Evolutionary conservation across 805 yeast genomes (phyloP).

Genomic region (Geotrichum ghanense): DNA sequence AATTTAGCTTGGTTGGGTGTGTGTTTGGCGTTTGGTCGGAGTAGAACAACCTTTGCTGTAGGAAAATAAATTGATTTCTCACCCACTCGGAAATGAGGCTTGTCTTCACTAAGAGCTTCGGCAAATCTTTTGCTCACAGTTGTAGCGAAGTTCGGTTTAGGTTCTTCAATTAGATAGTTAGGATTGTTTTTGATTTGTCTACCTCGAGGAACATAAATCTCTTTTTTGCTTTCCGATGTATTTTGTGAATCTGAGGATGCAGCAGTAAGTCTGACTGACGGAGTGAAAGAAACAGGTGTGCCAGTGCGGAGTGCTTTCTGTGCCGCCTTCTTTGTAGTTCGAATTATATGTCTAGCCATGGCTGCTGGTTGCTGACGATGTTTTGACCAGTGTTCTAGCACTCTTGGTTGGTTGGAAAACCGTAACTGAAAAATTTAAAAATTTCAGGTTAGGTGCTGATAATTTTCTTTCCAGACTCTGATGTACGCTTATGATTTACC

Average conservation of each 20-base stretch:
- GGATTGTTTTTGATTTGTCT: background rate
- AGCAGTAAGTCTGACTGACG: background rate
- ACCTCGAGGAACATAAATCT: background rate
- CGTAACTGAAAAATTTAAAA: background rate
- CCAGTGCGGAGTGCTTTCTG: too few relatives aligned
- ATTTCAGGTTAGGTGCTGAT: background rate
- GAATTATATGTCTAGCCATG: background rate
- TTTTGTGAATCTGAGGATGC: background rate
- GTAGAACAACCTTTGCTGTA: conserved; percentile 62
- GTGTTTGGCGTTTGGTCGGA: conserved; percentile 91
- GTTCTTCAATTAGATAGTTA: background rate
- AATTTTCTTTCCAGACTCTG: background rate
- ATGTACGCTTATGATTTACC: background rate
- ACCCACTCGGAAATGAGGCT: conserved; percentile 78
- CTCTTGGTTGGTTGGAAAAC: background rate
- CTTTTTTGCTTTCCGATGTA: background rate
- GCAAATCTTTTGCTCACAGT: background rate
- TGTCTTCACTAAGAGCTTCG: conserved; percentile 28
- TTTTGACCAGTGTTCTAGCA: background rate
- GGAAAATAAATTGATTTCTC: conserved; percentile 72
- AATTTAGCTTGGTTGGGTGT: conserved; percentile 97
- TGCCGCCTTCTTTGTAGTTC: background rate
- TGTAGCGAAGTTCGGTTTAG: background rate
- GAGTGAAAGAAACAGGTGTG: background rate
- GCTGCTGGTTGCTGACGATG: background rate